Conservation (phyloP, 257 asterid genomes). For the Forsythia suspensa region DNA sequence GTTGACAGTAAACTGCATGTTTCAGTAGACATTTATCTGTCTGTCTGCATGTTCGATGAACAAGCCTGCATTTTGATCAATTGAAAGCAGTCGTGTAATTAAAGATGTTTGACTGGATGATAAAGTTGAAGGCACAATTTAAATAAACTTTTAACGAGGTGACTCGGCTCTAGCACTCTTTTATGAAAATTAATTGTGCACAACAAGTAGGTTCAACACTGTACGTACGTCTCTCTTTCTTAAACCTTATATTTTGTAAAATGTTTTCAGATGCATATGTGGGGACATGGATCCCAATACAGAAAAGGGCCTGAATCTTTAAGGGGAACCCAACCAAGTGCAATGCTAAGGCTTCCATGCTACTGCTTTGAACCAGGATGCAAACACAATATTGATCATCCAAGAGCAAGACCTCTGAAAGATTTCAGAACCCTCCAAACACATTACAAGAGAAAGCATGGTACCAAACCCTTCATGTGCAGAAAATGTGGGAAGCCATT, state of each 20-base stretch:
- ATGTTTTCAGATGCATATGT: constrained; percentile 73
- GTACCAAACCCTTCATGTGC: constrained; percentile 69
- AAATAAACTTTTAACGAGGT: not conserved
- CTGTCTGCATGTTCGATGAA: not conserved
- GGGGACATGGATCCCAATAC: constrained; percentile 94
- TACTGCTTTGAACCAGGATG: constrained; percentile 73
- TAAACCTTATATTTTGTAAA: not conserved
- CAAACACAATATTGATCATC: constrained; percentile 79
- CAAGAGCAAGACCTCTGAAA: constrained; percentile 60
- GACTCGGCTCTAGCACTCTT: no score
- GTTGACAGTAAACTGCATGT: not conserved
- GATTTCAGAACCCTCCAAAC: constrained; percentile 87
- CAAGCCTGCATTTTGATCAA: not conserved
- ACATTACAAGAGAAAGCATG: constrained; percentile 89
- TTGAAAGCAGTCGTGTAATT: not conserved
- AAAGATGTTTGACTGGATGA: no score
- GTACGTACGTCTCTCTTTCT: not conserved
- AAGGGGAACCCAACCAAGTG: constrained; percentile 68
- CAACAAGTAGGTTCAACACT: no score
- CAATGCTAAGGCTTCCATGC: constrained; percentile 79
- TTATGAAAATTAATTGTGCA: no score
- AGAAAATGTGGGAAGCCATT: constrained; percentile 66
- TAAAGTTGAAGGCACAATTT: not conserved
- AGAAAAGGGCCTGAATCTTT: constrained; percentile 81
- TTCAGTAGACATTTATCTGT: not conserved